Conservation (phyloP, 805 yeast genomes). For the Phaffomyces antillensis region DNA sequence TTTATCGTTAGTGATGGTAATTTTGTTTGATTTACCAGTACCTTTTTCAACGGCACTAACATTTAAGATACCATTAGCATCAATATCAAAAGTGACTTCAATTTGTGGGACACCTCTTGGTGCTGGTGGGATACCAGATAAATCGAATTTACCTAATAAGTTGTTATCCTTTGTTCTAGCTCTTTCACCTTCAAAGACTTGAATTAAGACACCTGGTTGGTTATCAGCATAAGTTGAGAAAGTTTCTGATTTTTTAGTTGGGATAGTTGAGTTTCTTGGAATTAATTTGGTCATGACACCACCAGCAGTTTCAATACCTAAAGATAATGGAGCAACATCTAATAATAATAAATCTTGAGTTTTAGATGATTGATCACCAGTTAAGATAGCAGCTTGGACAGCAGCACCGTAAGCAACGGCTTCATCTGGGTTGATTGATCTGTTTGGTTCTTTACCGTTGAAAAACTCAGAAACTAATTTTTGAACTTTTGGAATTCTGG, state of each 20-base stretch:
- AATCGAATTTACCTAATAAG: constrained; percentile 94
- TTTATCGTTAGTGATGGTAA: constrained; percentile 96
- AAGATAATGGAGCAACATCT: constrained; percentile 95
- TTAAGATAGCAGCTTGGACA: constrained; percentile 93
- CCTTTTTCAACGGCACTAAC: constrained; percentile 97
- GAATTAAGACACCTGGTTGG: constrained; percentile 98
- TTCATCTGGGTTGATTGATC: constrained; percentile 96
- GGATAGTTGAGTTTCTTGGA: constrained; percentile 39
- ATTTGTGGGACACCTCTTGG: constrained; percentile 99
- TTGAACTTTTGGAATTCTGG: constrained; percentile 96
- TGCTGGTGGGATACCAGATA: constrained; percentile 95
- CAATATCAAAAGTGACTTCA: constrained; percentile 95
- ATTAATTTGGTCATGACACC: constrained; percentile 97
- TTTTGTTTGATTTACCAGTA: constrained; percentile 95
- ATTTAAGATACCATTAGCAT: constrained; percentile 95
- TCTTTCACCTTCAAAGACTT: constrained; percentile 98
- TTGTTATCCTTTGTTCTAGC: constrained; percentile 93
- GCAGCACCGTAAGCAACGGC: constrained; percentile 99
- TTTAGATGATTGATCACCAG: constrained; percentile 94
- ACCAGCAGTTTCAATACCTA: constrained; percentile 99
- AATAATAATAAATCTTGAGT: constrained; percentile 90
- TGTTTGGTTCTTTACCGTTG: constrained; percentile 96
- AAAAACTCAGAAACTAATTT: constrained; percentile 93
- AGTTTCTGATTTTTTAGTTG: constrained; percentile 94
- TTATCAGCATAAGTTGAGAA: constrained; percentile 96